phyloP scores from a whole-genome alignment of 78 protist genomes.

The Chrysochromulina parva region DNA sequence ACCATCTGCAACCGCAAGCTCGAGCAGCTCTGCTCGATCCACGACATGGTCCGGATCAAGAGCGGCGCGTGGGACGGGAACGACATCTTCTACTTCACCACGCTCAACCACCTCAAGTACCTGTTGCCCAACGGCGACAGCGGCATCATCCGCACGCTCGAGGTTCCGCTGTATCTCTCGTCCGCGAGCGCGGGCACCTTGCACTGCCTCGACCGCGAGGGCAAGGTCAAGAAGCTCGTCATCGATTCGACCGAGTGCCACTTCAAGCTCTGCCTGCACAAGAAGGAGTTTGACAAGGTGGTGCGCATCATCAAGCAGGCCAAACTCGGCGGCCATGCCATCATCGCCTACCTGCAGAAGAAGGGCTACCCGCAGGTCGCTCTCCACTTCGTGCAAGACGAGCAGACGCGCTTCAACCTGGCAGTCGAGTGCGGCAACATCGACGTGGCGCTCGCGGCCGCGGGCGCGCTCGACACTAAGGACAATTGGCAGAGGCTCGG shows the following conservation, averaged over 20 bases:
- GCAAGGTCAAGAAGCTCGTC: constrained; percentile 62
- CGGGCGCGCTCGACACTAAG: constrained; percentile 10
- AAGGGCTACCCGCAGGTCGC: constrained; percentile 87
- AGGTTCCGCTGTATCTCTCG: constrained; percentile 86
- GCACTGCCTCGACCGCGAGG: constrained; percentile 87
- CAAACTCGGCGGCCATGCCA: constrained; percentile 81
- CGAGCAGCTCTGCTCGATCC: constrained; percentile 79
- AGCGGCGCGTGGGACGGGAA: constrained; percentile 91
- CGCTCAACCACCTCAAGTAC: constrained; percentile 92
- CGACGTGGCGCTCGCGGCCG: constrained; percentile 74
- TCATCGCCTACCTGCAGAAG: constrained; percentile 92
- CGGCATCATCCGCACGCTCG: constrained; percentile 92
- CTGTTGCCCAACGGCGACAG: constrained; percentile 59
- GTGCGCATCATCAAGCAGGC: constrained; percentile 71
- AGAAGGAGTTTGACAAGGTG: constrained; percentile 60
- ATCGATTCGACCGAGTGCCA: constrained; percentile 87
- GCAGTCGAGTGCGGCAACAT: constrained; percentile 97
- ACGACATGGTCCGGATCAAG: constrained; percentile 83
- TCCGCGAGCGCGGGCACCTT: constrained; percentile 61
- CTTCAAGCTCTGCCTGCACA: constrained; percentile 85
- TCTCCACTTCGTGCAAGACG: constrained; percentile 95
- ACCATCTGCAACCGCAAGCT: constrained; percentile 66
- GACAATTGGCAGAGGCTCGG: constrained; percentile 89
- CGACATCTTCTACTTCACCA: constrained; percentile 85
- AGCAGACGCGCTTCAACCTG: constrained; percentile 84